Evolutionary conservation across 352 stramenopile species (phyloP).

Genomic region (Pythium phragmiticola): DNA sequence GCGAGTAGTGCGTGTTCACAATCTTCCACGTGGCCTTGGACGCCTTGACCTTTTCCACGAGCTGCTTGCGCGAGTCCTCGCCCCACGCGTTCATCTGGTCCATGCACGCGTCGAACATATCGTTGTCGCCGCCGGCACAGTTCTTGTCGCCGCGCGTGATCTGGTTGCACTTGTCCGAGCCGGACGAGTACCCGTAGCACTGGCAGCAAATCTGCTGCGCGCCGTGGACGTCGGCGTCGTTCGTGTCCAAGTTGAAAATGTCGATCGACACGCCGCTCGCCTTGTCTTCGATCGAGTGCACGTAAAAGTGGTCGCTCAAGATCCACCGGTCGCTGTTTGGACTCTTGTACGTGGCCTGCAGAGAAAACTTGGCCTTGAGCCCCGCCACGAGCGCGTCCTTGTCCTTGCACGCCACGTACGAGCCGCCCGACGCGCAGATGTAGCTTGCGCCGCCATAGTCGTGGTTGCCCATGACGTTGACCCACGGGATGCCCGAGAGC

Average conservation of each 20-base stretch:
- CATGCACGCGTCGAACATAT: slow-evolving; percentile 77
- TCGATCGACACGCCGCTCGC: slow-evolving; percentile 67
- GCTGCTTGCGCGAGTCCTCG: slow-evolving; percentile 49
- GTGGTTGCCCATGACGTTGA: slow-evolving; percentile 87
- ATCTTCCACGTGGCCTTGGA: slow-evolving; percentile 84
- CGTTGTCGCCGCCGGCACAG: slow-evolving; percentile 50
- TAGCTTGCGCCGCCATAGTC: slow-evolving; percentile 82
- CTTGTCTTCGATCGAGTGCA: slow-evolving; percentile 61
- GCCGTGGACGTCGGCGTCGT: slow-evolving; percentile 54
- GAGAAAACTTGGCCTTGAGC: slow-evolving; percentile 68
- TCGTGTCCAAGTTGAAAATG: slow-evolving; percentile 88
- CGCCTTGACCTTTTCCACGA: slow-evolving; percentile 49
- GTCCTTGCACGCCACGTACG: slow-evolving; percentile 44
- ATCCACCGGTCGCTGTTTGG: slow-evolving; percentile 80
- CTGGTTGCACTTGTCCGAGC: slow-evolving; percentile 56
- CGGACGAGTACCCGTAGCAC: slow-evolving; percentile 72
- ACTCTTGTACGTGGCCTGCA: slow-evolving; percentile 78
- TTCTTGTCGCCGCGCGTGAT: slow-evolving; percentile 46
- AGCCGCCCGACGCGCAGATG: slow-evolving; percentile 53
- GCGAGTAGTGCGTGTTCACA: slow-evolving; percentile 82
- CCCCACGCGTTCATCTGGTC: slow-evolving; percentile 57
- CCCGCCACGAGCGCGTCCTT: slow-evolving; percentile 39
- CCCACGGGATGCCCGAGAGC: slow-evolving; percentile 68
- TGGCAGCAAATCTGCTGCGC: slow-evolving; percentile 77
- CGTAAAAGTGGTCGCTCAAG: slow-evolving; percentile 82